Evolutionary conservation across 495 filamentous ascomycete species (phyloP), one percentile per base, ranked within the genome.

Genomic region (Staphylotrichum tortipilum): DNA sequence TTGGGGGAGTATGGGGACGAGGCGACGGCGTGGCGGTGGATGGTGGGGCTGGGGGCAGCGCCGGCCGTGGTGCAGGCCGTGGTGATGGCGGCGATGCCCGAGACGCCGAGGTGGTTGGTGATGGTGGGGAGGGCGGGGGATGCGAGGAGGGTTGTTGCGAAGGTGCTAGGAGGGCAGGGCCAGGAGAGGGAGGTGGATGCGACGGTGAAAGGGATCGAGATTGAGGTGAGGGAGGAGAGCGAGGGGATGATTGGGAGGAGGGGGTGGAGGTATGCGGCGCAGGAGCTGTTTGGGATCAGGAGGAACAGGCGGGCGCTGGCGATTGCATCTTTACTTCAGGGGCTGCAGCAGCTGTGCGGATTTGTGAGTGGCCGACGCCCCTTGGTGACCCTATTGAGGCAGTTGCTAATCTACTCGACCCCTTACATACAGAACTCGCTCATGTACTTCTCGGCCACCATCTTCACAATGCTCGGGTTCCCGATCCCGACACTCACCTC

Each of bases 361-460:
- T 96, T 95, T 64, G 80, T 84, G 63, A 68, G 80, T 70, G 24
- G n/a, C 26, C 30, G 9, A 21, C 3, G 21, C 9, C 21, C 22
- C n/a, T n/a, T n/a, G n/a, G n/a, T n/a, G n/a, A n/a, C n/a, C n/a
- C n/a, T n/a, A n/a, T n/a, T n/a, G n/a, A n/a, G n/a, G n/a, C n/a
- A n/a, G n/a, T n/a, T 42, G 44, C 58, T 66, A 40, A 63, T 28
- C n/a, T n/a, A n/a, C n/a, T n/a, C n/a, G n/a, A n/a, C n/a, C n/a
- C n/a, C n/a, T n/a, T n/a, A n/a, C 7, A 18, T 10, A 17, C 57
- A 84, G 79, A 95, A 94, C 67, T 85, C 84, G 39, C 75, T 95
- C 11, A 96, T 96, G 90, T 96, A 96, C 63, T 95, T 90, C 64
- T 90, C 88, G 7, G 86, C 88, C 4, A 94, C 89, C 5, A 88